These are phyloP conservation scores for Boletales sp. DNA, from an alignment of 768 basidiomycete species.

Conservation along the genomic window DNA sequence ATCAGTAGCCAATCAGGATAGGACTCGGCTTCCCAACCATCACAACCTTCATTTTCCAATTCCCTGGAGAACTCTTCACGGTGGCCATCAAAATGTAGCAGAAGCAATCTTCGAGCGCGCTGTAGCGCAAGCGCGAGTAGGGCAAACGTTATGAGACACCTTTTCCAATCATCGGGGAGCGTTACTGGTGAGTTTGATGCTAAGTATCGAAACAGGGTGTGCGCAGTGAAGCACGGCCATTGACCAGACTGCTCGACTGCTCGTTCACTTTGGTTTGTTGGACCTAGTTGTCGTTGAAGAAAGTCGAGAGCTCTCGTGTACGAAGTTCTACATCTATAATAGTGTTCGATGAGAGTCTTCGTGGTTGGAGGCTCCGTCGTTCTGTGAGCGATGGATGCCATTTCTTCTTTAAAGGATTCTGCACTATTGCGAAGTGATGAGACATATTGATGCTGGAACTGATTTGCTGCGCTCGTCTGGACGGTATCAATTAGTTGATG, in stretches of 20 bases:
- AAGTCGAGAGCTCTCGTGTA: not conserved
- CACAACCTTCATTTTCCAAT: conserved; percentile 15
- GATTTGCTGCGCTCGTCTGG: not conserved
- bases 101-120: conserved; percentile 32
- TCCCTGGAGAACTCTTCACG: conserved; percentile 29
- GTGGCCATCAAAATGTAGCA: conserved; percentile 11
- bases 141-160: conserved; percentile 24
- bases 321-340: not conserved
- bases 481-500: not conserved
- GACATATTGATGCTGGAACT: not conserved
- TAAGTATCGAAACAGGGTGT: conserved; percentile 27
- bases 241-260: conserved; percentile 13
- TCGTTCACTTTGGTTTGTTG: not conserved
- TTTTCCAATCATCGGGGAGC: conserved; percentile 25
- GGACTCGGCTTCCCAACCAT: conserved; percentile 13
- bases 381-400: no score
- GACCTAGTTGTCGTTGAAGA: not conserved
- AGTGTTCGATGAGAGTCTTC: not conserved
- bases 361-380: not conserved
- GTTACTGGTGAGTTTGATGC: conserved; percentile 14
- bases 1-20: conserved; percentile 42
- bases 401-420: not conserved
- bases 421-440: not conserved
- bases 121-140: conserved; percentile 30
- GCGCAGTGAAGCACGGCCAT: conserved; percentile 33